A percentile compares a stretch with the other conserved stretches of the same genome.
These are phyloP conservation scores for Raffaelea ambrosiae DNA, from an alignment of 2,329 filamentous ascomycete genomes.

Conservation along the genomic window DNA sequence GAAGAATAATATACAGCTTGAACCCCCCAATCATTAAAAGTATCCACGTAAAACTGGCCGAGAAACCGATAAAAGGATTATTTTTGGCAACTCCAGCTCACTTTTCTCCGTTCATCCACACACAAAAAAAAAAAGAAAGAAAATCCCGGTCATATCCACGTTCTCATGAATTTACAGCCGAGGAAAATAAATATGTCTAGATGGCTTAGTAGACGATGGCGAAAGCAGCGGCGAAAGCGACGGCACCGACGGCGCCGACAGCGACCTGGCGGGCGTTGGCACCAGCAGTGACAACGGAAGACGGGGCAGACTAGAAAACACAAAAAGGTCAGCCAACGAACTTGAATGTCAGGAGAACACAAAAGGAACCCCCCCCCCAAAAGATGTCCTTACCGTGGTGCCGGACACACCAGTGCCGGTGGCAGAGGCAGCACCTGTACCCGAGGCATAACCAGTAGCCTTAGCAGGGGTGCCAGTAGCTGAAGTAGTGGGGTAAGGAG, in stretches of 20 bases:
- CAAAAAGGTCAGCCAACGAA: too few species aligned
- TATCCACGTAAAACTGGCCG: not conserved
- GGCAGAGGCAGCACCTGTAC: not conserved
- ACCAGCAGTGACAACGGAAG: constrained; percentile 10
- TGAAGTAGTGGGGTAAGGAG: too few species aligned
- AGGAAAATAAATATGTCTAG: too few species aligned
- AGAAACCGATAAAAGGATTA: not conserved
- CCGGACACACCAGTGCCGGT: not conserved
- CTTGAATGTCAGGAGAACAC: not conserved
- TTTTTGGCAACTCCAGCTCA: not conserved
- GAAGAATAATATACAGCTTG: not conserved
- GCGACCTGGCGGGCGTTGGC: constrained; percentile 5
- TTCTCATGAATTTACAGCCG: too few species aligned
- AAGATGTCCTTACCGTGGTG: not conserved
- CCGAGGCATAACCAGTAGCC: not conserved
- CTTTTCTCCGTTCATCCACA: too few species aligned
- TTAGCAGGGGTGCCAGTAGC: too few species aligned
- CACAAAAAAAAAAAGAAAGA: not conserved
- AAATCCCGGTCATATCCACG: too few species aligned
- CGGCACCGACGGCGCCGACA: constrained; percentile 7
- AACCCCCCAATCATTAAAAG: not conserved
- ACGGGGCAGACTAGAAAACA: not conserved
- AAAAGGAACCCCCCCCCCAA: too few species aligned
- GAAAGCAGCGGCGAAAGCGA: constrained; percentile 9
- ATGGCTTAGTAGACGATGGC: constrained; percentile 10